phyloP scores from a whole-genome alignment of 2,329 filamentous ascomycete species.

The Aspergillus sp. region DNA sequence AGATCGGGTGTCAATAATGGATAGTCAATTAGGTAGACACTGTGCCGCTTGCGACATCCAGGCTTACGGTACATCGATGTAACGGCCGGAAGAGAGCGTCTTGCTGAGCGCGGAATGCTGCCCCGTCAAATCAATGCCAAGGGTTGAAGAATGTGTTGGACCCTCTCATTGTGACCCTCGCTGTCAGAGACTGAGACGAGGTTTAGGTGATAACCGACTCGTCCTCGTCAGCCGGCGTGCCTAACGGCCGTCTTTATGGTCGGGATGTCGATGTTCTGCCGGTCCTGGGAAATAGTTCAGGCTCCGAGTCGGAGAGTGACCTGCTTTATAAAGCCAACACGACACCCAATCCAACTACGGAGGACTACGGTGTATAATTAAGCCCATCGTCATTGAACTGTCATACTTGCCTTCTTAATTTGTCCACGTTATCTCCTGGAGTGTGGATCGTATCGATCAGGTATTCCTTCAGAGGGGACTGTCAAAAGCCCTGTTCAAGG shows the following conservation, averaged over 20 bases:
- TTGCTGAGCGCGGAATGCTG: conserved; percentile 4
- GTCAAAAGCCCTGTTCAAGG: background rate
- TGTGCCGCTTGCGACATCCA: background rate
- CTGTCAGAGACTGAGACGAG: background rate
- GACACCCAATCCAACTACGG: background rate
- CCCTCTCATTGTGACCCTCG: background rate
- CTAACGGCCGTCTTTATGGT: background rate
- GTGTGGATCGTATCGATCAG: conserved; percentile 10
- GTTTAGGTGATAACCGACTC: background rate
- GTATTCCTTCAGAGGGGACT: conserved; percentile 3
- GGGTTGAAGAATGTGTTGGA: background rate
- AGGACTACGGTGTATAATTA: background rate
- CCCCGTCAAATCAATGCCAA: background rate
- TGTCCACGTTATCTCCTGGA: conserved; percentile 22
- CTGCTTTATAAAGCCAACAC: background rate
- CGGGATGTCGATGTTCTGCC: background rate
- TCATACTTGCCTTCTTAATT: conserved; percentile 12
- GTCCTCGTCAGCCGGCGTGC: background rate
- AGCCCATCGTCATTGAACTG: background rate
- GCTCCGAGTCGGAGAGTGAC: background rate
- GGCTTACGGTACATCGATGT: background rate
- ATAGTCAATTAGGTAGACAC: background rate
- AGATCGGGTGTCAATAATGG: background rate
- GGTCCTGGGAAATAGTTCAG: background rate
- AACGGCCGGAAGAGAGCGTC: conserved; percentile 2